These are phyloP conservation scores for Aleurites moluccanus DNA, from an alignment of 441 rosid species.

Conservation along the genomic window DNA sequence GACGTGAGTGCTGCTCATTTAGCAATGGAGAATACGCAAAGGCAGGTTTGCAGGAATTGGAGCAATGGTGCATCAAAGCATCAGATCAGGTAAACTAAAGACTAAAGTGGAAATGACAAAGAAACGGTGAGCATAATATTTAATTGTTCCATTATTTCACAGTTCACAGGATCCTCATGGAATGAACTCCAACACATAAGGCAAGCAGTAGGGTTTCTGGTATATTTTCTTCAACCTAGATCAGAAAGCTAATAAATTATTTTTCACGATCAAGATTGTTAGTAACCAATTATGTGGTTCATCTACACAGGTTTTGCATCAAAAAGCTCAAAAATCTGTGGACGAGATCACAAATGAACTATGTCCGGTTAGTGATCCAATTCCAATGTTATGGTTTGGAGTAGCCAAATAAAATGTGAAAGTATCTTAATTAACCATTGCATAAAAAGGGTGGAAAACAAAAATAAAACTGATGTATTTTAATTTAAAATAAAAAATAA, in stretches of 20 bases:
- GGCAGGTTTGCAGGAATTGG: conserved; percentile 64
- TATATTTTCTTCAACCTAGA: conserved; percentile 27
- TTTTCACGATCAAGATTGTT: conserved; percentile 2
- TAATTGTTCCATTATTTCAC: conserved; percentile 9
- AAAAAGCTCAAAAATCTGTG: conserved; percentile 55
- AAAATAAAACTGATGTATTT: background rate
- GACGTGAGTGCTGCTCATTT: conserved; percentile 79
- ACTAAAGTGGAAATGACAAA: conserved; percentile 7
- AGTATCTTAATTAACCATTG: background rate
- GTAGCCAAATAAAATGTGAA: background rate
- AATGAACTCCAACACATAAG: conserved; percentile 67
- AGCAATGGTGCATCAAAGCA: conserved; percentile 61
- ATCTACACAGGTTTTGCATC: conserved; percentile 53
- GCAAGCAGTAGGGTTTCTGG: conserved; percentile 75
- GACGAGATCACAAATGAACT: conserved; percentile 55
- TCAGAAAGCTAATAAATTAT: background rate
- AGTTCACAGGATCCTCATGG: conserved; percentile 57
- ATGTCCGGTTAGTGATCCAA: conserved; percentile 50
- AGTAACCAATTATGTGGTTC: background rate
- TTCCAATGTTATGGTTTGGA: background rate
- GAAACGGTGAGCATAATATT: background rate
- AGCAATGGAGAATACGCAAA: conserved; percentile 79
- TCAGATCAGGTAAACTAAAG: conserved; percentile 49
- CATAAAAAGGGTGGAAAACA: background rate
- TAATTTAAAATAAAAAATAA: background rate